Percentiles rank a stretch among this genome's conserved stretches.
phyloP scores from a whole-genome alignment of 768 basidiomycete species.

The Tulasnella sp. region DNA sequence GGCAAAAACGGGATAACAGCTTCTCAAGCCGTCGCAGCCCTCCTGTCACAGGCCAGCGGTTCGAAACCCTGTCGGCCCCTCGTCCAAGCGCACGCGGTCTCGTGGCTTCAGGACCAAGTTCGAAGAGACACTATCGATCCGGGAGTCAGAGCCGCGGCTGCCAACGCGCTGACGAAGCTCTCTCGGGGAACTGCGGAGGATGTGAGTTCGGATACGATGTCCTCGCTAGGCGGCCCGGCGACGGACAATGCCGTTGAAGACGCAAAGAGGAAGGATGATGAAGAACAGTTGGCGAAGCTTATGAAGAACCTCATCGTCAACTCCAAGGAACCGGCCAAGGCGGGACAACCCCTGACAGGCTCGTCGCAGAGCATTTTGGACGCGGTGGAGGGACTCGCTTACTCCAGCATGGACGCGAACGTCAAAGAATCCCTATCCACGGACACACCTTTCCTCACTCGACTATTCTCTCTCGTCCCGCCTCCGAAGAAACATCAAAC shows the following conservation, averaged over 20 bases:
- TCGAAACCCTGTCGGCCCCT: slow-evolving; percentile 71
- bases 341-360: too few species aligned
- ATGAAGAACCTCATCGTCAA: slow-evolving; percentile 61
- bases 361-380: slow-evolving; percentile 54
- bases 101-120: slow-evolving; percentile 70
- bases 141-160: slow-evolving; percentile 63
- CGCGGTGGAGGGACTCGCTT: slow-evolving; percentile 83
- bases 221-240: neutral
- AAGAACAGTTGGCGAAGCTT: slow-evolving; percentile 45
- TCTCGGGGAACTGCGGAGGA: slow-evolving; percentile 54
- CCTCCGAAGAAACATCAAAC: slow-evolving; percentile 46
- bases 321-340: neutral
- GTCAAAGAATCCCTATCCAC: slow-evolving; percentile 55
- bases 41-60: slow-evolving; percentile 75
- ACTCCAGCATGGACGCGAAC: slow-evolving; percentile 48
- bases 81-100: slow-evolving; percentile 57
- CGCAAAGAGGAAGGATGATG: too few species aligned
- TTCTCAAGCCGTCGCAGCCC: slow-evolving; percentile 64
- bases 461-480: slow-evolving; percentile 61
- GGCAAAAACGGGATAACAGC: slow-evolving; percentile 51
- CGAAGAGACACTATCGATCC: slow-evolving; percentile 50
- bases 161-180: slow-evolving; percentile 78
- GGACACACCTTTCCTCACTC: slow-evolving; percentile 58
- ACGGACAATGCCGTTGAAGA: neutral
- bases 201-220: slow-evolving; percentile 47